Percentiles rank a stretch among this genome's conserved stretches.
Evolutionary conservation across 805 yeast species (phyloP).

Genomic region (Metschnikowia borealis): DNA sequence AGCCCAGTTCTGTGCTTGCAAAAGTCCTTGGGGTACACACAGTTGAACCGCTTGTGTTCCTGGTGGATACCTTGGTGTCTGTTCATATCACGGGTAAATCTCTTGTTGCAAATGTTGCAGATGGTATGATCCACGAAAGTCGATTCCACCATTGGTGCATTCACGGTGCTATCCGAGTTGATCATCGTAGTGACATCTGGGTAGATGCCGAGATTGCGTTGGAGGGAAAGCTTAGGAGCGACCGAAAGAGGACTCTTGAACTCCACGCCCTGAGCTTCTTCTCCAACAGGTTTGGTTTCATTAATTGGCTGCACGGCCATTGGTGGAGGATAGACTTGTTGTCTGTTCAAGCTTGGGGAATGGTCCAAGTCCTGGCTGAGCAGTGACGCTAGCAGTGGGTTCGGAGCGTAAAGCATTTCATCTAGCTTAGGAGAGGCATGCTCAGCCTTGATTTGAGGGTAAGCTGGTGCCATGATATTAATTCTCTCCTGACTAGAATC

Average conservation of each 20-base stretch:
- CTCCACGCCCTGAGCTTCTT: not conserved
- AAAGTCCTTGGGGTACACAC: conserved; percentile 51
- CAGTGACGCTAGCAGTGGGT: conserved; percentile 1
- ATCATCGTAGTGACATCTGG: conserved; percentile 39
- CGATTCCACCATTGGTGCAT: conserved; percentile 34
- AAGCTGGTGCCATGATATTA: not conserved
- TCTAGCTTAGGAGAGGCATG: not conserved
- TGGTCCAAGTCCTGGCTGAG: conserved; percentile 1
- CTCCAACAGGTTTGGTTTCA: not conserved
- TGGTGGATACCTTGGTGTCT: conserved; percentile 64
- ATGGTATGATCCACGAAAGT: conserved; percentile 35
- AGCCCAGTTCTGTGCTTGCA: conserved; percentile 59
- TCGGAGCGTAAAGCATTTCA: not conserved
- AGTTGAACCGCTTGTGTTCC: conserved; percentile 50
- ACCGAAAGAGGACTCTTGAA: not conserved
- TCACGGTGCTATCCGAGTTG: conserved; percentile 30
- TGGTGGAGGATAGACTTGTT: not conserved
- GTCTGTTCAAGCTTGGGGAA: not conserved
- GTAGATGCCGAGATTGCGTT: conserved; percentile 17
- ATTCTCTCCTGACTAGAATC: not conserved
- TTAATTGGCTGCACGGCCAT: not conserved
- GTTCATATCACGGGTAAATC: conserved; percentile 56
- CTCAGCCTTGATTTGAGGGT: not conserved
- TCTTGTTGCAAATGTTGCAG: conserved; percentile 53
- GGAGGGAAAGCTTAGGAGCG: not conserved